Conservation (phyloP, 169 alveolate species). For the Plasmodium gaboni region DNA sequence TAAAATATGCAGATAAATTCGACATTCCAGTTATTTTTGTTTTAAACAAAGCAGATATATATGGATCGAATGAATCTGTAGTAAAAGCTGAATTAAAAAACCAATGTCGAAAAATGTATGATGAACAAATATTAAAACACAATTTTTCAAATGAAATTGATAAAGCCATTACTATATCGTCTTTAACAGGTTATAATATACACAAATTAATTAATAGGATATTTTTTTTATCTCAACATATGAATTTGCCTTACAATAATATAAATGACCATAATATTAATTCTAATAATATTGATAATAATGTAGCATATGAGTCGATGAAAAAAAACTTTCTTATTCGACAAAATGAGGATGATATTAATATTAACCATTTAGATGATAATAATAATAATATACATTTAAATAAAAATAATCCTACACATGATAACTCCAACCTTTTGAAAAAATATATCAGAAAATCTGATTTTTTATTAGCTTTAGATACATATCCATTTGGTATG, state of each 20-base stretch:
- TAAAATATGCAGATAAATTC: constrained; percentile 86
- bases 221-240: constrained; percentile 29
- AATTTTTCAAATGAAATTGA: constrained; percentile 75
- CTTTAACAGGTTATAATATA: constrained; percentile 78
- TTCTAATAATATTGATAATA: background rate
- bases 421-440: constrained; percentile 14
- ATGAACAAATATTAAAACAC: constrained; percentile 75
- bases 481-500: constrained; percentile 80
- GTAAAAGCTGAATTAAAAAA: constrained; percentile 81
- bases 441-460: constrained; percentile 82
- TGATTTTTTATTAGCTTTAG: constrained; percentile 80
- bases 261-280: constrained; percentile 28
- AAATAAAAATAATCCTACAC: background rate
- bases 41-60: constrained; percentile 84
- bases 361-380: background rate
- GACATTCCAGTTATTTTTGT: constrained; percentile 84
- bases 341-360: background rate
- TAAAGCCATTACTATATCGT: constrained; percentile 80
- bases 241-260: constrained; percentile 75
- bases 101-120: constrained; percentile 77
- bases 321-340: background rate
- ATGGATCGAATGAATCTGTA: constrained; percentile 78
- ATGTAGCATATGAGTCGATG: background rate
- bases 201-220: constrained; percentile 57
- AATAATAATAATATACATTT: constrained; percentile 4